Base-by-base conservation (phyloP, 73 alveolate genomes). In the Breviolum minutum region DNA sequence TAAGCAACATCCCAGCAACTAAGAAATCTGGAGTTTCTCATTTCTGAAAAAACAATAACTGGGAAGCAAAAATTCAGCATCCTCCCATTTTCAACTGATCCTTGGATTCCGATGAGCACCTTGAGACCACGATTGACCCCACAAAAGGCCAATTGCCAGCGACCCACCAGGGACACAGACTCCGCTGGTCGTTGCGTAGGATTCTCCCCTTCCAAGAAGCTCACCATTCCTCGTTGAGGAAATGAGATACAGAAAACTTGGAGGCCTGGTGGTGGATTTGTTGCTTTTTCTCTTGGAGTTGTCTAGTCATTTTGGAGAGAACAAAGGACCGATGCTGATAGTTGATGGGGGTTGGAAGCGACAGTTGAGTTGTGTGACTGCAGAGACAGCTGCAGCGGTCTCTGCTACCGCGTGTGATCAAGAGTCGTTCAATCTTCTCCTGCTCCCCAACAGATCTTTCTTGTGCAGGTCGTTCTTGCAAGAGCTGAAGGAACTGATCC, bases 151-250 rank as follows among this genome's bases (percentile, higher is more conserved):
- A 89, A 74, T 29, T 70, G 66, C 96, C 96, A 89, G 9, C 73
- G 86, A 12, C 97, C 97, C 77, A 74, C 66, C 61, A 91, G 71
- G 63, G 22, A 17, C 79, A 91, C 74, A 63, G 97, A 91, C 89
- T 91, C 97, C n/a, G 97, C 97, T 5, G 74, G 80, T 5, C 97
- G 89, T 8, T 74, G 80, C 32, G 80, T 54, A 13, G 97, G 97
- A 20, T 91, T 91, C 66, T 74, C 77, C 11, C 66, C 89, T 73
- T 91, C 97, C 64, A 91, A 66, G 60, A 91, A 91, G 80, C 97
- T 79, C 79, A 91, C 97, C 97, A 91, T 91, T 60, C 97, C 97
- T 91, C 76, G n/a, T n/a, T n/a, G n/a, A n/a, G n/a, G n/a, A n/a
- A n/a, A n/a, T n/a, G n/a, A n/a, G n/a, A n/a, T n/a, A n/a, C n/a